phyloP scores from a whole-genome alignment of 176 grass and related monocot genomes.

The Melocanna baccifera region DNA sequence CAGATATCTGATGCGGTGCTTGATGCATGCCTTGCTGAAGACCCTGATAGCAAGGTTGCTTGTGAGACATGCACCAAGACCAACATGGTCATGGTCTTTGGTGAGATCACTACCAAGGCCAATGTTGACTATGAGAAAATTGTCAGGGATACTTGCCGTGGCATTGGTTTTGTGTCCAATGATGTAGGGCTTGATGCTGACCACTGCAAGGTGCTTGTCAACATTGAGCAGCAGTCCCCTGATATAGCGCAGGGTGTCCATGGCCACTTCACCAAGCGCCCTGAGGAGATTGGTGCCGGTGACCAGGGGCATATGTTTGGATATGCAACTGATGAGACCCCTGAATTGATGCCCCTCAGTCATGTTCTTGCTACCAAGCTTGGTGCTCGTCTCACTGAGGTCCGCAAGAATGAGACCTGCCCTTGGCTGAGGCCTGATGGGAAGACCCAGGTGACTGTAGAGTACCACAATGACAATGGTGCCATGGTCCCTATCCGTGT shows the following conservation, averaged over 20 bases:
- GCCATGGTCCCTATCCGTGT: slow-evolving; percentile 53
- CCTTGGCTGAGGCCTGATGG: slow-evolving; percentile 56
- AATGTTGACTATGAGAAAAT: slow-evolving; percentile 55
- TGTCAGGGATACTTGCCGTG: slow-evolving; percentile 52
- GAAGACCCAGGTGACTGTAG: slow-evolving; percentile 68
- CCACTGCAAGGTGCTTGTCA: slow-evolving; percentile 55
- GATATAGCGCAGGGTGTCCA: slow-evolving; percentile 50
- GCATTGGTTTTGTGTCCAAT: slow-evolving; percentile 48
- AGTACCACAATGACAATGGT: slow-evolving; percentile 47
- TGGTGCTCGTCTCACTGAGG: slow-evolving; percentile 45
- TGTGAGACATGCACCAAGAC: slow-evolving; percentile 62
- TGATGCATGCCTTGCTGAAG: slow-evolving; percentile 51
- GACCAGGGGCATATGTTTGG: slow-evolving; percentile 62
- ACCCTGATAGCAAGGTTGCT: slow-evolving; percentile 55
- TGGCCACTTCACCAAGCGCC: slow-evolving; percentile 51
- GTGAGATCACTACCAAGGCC: slow-evolving; percentile 58
- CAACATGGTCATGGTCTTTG: slow-evolving; percentile 60
- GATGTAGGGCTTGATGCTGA: slow-evolving; percentile 58
- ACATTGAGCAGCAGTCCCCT: slow-evolving; percentile 58
- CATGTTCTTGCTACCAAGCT: slow-evolving; percentile 65
- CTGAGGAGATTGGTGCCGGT: slow-evolving; percentile 56
- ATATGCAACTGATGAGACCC: slow-evolving; percentile 53
- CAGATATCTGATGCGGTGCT: slow-evolving; percentile 54
- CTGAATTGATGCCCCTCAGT: slow-evolving; percentile 58
- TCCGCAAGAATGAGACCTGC: slow-evolving; percentile 47